These are phyloP conservation scores for Phytophthora sojae DNA, from an alignment of 352 stramenopile species.

Conservation along the genomic window DNA sequence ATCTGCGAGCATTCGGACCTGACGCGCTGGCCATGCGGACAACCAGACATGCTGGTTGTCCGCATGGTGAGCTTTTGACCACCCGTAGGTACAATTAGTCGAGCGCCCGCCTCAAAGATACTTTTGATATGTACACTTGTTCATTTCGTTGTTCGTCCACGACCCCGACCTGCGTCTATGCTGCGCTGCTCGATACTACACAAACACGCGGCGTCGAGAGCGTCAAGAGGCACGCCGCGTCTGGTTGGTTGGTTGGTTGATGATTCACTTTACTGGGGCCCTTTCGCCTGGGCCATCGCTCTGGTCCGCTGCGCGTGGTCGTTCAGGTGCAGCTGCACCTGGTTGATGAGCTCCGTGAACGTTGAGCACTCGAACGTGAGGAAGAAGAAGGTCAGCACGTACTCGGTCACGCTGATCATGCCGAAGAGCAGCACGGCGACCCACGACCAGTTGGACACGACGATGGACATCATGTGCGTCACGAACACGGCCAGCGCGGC, in stretches of 20 bases:
- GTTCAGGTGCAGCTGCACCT: constrained; percentile 72
- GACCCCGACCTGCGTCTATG: constrained; percentile 28
- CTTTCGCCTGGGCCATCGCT: constrained; percentile 12
- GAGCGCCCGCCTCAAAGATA: constrained; percentile 13
- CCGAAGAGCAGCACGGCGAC: constrained; percentile 43
- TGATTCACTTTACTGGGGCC: constrained; percentile 12
- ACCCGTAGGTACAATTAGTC: neutral
- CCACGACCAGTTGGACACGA: constrained; percentile 46
- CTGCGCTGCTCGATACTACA: constrained; percentile 20
- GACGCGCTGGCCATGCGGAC: no score
- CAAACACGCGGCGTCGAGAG: constrained; percentile 18
- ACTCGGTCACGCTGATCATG: constrained; percentile 59
- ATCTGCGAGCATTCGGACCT: no score
- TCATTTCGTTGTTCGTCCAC: constrained; percentile 20
- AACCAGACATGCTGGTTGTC: no score
- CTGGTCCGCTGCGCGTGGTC: constrained; percentile 25
- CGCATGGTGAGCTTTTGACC: no score
- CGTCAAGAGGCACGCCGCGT: constrained; percentile 21
- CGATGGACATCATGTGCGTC: constrained; percentile 37
- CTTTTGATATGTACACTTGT: constrained; percentile 6
- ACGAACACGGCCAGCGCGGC: constrained; percentile 42
- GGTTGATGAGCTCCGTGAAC: constrained; percentile 79
- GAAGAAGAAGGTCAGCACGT: constrained; percentile 82
- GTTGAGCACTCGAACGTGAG: constrained; percentile 83
- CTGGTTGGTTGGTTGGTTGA: neutral